Evolutionary conservation across 108 stramenopile genomes (phyloP).

Genomic region (Bacterosira constricta): DNA sequence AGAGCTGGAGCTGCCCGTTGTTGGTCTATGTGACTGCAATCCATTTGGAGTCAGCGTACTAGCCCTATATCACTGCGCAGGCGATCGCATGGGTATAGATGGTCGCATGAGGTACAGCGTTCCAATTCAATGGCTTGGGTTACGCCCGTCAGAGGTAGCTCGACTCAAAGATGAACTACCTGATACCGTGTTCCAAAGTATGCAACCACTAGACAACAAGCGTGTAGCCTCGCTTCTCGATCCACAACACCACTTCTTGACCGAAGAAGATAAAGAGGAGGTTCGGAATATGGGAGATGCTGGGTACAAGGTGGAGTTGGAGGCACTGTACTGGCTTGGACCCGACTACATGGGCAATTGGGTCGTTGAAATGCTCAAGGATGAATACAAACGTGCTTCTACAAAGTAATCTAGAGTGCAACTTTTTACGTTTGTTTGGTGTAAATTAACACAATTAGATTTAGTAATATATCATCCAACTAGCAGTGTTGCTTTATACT

Average conservation of each 20-base stretch:
- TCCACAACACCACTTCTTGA: slow-evolving; percentile 35
- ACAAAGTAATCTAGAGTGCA: too few species aligned
- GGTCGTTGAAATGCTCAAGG: slow-evolving; percentile 35
- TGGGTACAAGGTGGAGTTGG: slow-evolving; percentile 80
- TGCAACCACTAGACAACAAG: slow-evolving; percentile 66
- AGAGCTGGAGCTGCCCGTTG: slow-evolving; percentile 68
- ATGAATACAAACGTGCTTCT: too few species aligned
- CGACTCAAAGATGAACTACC: slow-evolving; percentile 27
- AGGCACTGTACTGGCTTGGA: slow-evolving; percentile 84
- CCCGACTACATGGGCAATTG: slow-evolving; percentile 54
- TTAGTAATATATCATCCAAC: too few species aligned
- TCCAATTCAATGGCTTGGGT: slow-evolving; percentile 79
- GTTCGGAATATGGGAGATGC: slow-evolving; percentile 52
- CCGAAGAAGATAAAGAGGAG: slow-evolving; percentile 47
- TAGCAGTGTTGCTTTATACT: too few species aligned
- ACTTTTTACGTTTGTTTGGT: too few species aligned
- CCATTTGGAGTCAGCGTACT: slow-evolving; percentile 81
- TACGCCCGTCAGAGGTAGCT: slow-evolving; percentile 64
- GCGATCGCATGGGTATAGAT: slow-evolving; percentile 48
- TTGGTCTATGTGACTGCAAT: slow-evolving; percentile 84
- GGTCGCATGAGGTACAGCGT: slow-evolving; percentile 47
- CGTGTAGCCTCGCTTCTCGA: slow-evolving; percentile 51
- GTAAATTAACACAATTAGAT: too few species aligned
- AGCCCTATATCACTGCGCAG: slow-evolving; percentile 63
- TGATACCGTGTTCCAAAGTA: slow-evolving; percentile 50